Evolutionary conservation across 106 monocot genomes (phyloP), one percentile per base, ranked within the genome.

Genomic region (Dendrobium huoshanense): DNA sequence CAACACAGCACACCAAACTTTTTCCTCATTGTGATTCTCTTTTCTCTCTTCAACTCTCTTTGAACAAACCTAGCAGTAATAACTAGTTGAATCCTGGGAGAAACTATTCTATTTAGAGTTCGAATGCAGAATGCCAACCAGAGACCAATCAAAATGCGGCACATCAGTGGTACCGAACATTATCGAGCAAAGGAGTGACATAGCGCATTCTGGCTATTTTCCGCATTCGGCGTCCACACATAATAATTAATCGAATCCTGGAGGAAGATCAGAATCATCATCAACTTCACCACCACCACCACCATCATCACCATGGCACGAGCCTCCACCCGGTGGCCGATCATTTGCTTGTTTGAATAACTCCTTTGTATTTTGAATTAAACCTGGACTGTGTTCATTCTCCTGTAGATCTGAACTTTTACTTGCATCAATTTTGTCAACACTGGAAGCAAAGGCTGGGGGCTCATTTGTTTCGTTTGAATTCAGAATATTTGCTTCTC

Each of bases 181-280:
- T 27, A 27, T 0, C 27, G 27, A 27, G 0, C 27, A 27, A 27
- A 27, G 0, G 27, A 27, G 27, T 27, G 27, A 27, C 27, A 27
- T 27, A 0, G 27, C 27, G 27, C 27, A 27, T 27, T 27, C 27
- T 27, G 27, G 27, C 27, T 27, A 0, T 27, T 27, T 0, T 27
- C 27, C 27, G 27, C 27, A 0, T 27, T 27, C 27, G 27, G 27
- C 0, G 27, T 27, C 27, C 27, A 27, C 27, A 27, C 27, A 27
- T 27, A 27, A 27, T 27, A 27, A 27, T 27, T 27, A 74, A 5
- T 20, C 27, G 84, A 95, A 95, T 25, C 95, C 95, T 77, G 95
- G 95, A 41, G 95, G 95, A 64, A 90, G 83, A 81, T 95, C 95
- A 76, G 81, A 87, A 58, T 92, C 95, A 13, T 92, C 92, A 43